These are phyloP conservation scores for Podospora bellae-mahoneyi DNA, from an alignment of 495 filamentous ascomycete species.

Conservation along the genomic window DNA sequence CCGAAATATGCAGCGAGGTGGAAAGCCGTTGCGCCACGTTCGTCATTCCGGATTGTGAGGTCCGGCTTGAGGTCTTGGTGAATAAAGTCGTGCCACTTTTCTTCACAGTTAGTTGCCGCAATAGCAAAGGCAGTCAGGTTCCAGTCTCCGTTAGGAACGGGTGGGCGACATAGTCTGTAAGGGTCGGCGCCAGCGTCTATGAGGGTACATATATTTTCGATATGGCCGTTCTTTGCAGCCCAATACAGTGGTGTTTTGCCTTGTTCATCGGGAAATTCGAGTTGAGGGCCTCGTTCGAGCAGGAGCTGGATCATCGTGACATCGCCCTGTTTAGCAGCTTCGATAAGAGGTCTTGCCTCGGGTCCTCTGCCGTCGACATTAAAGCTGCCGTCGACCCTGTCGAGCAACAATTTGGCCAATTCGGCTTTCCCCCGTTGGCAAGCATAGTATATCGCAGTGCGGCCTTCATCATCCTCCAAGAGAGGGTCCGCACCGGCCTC, in stretches of 20 bases:
- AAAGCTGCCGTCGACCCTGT: background rate
- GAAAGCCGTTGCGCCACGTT: background rate
- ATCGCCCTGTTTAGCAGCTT: background rate
- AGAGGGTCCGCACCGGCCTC: background rate
- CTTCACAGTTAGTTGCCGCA: background rate
- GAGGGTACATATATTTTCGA: background rate
- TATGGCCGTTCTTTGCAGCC: background rate
- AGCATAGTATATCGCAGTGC: background rate
- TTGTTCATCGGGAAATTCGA: background rate
- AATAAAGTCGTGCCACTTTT: background rate
- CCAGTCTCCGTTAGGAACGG: background rate
- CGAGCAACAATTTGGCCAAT: background rate
- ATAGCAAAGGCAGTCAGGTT: background rate
- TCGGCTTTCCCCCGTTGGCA: background rate
- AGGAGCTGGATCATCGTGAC: background rate
- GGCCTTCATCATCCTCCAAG: background rate
- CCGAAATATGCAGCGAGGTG: background rate
- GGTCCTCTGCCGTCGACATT: background rate
- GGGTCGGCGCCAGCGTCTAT: background rate
- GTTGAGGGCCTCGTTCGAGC: background rate
- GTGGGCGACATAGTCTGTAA: background rate
- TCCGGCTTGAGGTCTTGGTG: background rate
- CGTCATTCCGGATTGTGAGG: background rate
- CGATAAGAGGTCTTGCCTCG: background rate
- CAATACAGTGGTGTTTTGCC: background rate